phyloP scores from a whole-genome alignment of 78 protist genomes.

The Emiliania huxleyi region DNA sequence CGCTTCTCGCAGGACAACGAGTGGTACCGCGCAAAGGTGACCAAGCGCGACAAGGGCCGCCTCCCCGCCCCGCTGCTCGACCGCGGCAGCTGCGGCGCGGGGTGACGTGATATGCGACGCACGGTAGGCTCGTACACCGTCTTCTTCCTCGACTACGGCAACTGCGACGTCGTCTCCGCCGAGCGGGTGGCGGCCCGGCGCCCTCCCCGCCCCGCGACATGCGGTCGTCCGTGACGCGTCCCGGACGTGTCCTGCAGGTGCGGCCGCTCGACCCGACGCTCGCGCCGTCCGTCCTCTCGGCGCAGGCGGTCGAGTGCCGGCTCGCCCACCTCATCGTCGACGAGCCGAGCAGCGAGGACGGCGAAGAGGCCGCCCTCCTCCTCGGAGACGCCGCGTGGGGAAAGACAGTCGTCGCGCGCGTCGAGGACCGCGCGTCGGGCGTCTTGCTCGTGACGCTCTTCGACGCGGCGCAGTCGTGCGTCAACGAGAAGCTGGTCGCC shows the following conservation, averaged over 20 bases:
- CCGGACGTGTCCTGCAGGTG: too few species aligned
- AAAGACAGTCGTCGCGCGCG: conserved; percentile 2
- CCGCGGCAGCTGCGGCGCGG: too few species aligned
- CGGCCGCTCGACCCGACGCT: conserved; percentile 2
- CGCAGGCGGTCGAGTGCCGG: conserved; percentile 1
- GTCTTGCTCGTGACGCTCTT: not conserved
- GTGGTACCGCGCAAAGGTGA: conserved; percentile 34
- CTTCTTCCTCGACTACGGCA: conserved; percentile 39
- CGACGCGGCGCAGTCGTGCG: not conserved
- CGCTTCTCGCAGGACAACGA: not conserved
- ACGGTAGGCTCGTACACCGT: not conserved
- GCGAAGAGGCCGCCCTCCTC: not conserved
- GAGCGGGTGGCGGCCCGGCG: too few species aligned
- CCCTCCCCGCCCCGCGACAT: too few species aligned
- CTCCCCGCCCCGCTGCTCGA: too few species aligned
- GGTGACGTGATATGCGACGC: too few species aligned
- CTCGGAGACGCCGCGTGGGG: not conserved
- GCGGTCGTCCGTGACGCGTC: too few species aligned
- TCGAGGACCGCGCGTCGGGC: not conserved
- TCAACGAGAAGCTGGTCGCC: not conserved
- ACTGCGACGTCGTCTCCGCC: not conserved
- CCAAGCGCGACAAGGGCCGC: not conserved
- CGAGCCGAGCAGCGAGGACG: not conserved
- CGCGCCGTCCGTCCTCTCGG: not conserved
- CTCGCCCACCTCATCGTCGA: not conserved